Percentiles rank a stretch among this genome's conserved stretches.
phyloP scores from a whole-genome alignment of 129 eudicot genomes.

The Artemisia annua region DNA sequence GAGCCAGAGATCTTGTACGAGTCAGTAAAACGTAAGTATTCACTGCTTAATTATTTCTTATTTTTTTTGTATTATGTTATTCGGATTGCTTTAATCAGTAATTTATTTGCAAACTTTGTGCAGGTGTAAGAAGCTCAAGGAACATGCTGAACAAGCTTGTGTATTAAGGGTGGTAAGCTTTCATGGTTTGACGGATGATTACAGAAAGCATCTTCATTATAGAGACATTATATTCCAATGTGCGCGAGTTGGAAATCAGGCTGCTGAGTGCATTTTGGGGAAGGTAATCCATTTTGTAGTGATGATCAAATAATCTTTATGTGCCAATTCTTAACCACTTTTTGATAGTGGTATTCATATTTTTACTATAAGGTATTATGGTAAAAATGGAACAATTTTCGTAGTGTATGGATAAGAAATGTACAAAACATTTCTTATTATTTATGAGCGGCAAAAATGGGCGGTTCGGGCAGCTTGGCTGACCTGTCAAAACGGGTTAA shows the following conservation, averaged over 20 bases:
- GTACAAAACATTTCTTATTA: too few species aligned
- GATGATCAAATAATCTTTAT: too few species aligned
- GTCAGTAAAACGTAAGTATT: too few species aligned
- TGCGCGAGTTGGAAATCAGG: conserved; percentile 25
- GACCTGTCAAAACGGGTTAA: too few species aligned
- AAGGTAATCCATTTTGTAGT: conserved; percentile 23
- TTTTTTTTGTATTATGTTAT: neutral
- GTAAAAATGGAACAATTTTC: too few species aligned
- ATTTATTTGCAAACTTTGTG: conserved; percentile 18
- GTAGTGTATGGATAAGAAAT: too few species aligned
- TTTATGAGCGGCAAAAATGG: too few species aligned
- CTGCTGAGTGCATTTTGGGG: conserved; percentile 18
- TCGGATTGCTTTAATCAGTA: conserved; percentile 17
- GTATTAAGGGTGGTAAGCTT: conserved; percentile 17
- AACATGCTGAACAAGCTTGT: neutral
- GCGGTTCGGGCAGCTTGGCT: too few species aligned
- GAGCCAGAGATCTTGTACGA: too few species aligned
- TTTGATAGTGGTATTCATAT: neutral
- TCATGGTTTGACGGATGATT: conserved; percentile 2
- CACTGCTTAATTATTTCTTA: too few species aligned
- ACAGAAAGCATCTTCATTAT: conserved; percentile 12
- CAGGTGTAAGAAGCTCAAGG: conserved; percentile 19
- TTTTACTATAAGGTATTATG: too few species aligned
- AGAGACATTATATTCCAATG: conserved; percentile 20
- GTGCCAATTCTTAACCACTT: too few species aligned